Conservation (phyloP, 202 grass and related monocot species). For the Eragrostis tef region DNA sequence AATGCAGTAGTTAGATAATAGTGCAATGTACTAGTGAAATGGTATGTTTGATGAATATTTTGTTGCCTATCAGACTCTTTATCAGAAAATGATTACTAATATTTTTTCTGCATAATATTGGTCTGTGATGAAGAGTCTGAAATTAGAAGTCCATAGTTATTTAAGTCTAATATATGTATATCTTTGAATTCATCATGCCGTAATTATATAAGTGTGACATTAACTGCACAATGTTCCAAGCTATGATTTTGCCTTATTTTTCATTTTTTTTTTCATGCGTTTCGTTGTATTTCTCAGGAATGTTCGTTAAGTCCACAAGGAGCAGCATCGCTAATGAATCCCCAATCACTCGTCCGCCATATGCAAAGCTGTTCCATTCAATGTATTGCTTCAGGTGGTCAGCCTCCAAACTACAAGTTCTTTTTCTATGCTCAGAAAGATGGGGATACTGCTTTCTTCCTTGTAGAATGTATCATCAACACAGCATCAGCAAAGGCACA, state of each 20-base stretch:
- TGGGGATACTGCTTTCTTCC: constrained; percentile 69
- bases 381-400: constrained; percentile 96
- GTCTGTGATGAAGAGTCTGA: not conserved
- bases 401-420: constrained; percentile 95
- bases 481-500: constrained; percentile 83
- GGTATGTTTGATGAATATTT: not conserved
- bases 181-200: not conserved
- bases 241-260: constrained; percentile 4
- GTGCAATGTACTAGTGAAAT: not conserved
- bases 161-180: not conserved
- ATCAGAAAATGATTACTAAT: not conserved
- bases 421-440: constrained; percentile 96
- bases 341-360: constrained; percentile 87
- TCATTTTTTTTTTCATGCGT: not conserved
- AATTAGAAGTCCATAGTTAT: not conserved
- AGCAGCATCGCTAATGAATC: constrained; percentile 67
- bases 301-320: constrained; percentile 80
- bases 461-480: constrained; percentile 94
- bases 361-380: constrained; percentile 90
- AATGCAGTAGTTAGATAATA: too few species aligned
- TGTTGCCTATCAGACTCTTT: not conserved
- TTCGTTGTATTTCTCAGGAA: constrained; percentile 57
- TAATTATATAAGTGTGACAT: not conserved
- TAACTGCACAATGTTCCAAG: constrained; percentile 25
- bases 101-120: not conserved